Evolutionary conservation across 257 asterid species (phyloP), one percentile per base, ranked within the genome.

Genomic region (Solanum neorickii): DNA sequence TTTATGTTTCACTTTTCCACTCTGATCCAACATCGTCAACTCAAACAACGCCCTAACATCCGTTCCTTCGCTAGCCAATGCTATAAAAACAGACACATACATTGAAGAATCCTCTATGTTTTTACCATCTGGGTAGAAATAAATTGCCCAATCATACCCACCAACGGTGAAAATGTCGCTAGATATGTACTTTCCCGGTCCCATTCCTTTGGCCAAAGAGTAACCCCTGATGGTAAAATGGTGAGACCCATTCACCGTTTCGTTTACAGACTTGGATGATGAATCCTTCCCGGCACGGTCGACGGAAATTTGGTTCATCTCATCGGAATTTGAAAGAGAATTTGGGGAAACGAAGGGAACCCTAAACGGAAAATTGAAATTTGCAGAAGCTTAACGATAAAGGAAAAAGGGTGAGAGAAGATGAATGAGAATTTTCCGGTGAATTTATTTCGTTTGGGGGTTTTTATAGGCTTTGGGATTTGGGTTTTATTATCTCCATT

Each of bases 201-300:
- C 98, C 93, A 95, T 94, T 25, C 98, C 98, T 91, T 95, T 95
- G 44, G 98, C 97, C 88, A 95, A 85, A 3, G 98, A 95, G 95
- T 95, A 95, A 3, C 98, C 98, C 76, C 93, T 90, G 86, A 95
- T 92, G 89, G 96, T 94, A 93, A 95, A 94, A 72, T 91, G 89
- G 92, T 95, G 98, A 46, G 98, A 93, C 86, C 98, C 98, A 92
- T 95, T 94, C 83, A 95, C 94, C 72, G 98, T 95, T 89, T 95
- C 98, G 94, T 92, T 93, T 31, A 95, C 76, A 41, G 98, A 95
- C 78, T 92, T 93, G 35, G 98, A 95, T 86, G 93, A 91, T 12
- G 97, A 91, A 47, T 91, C 92, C 20, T 9, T 44, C 7, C 74
- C 35, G 9, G 74, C 74, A 66, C 37, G 74, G 83, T 76, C 60